Percentiles rank a stretch among this genome's conserved stretches.
Conservation (phyloP, 2,329 filamentous ascomycete species). For the Grosmannia serpens region DNA sequence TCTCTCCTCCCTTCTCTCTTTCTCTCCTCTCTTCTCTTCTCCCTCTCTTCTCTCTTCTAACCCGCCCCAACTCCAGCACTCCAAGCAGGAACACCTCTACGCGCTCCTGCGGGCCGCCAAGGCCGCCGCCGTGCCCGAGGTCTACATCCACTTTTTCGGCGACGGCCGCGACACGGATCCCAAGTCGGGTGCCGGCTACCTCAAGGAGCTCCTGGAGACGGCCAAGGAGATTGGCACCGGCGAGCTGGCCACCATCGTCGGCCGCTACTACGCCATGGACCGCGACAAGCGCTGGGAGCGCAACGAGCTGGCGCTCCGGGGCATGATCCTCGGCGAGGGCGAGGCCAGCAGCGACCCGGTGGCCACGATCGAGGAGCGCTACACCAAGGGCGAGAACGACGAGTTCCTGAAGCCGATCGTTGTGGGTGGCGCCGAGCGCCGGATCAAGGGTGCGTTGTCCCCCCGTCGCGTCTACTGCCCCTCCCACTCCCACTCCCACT, state of each 20-base stretch:
- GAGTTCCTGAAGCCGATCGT: conserved; percentile 99
- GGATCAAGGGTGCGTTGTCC: conserved; percentile 63
- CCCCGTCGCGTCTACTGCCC: too few relatives aligned
- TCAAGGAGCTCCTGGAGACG: conserved; percentile 74
- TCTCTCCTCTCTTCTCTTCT: too few relatives aligned
- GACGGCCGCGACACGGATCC: conserved; percentile 97
- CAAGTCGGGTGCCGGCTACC: conserved; percentile 79
- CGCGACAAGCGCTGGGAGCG: conserved; percentile 99
- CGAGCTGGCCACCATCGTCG: conserved; percentile 84
- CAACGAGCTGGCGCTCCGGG: conserved; percentile 81
- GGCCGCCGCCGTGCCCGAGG: conserved; percentile 72
- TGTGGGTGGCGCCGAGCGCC: conserved; percentile 71
- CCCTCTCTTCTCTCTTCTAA: background rate
- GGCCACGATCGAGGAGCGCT: conserved; percentile 75
- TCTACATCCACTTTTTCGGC: conserved; percentile 98
- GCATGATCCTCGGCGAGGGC: conserved; percentile 73
- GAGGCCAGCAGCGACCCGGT: conserved; percentile 78
- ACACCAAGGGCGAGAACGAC: conserved; percentile 79
- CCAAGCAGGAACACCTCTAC: conserved; percentile 89
- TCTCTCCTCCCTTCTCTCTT: background rate
- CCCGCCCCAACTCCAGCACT: conserved; percentile 43
- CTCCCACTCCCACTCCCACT: background rate
- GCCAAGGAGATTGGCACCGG: conserved; percentile 76
- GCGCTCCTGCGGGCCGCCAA: conserved; percentile 83
- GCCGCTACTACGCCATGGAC: conserved; percentile 98